A percentile compares a stretch with the other conserved stretches of the same genome.
phyloP scores from a whole-genome alignment of 148 eudicot genomes.

The Nepenthes mirabilis region DNA sequence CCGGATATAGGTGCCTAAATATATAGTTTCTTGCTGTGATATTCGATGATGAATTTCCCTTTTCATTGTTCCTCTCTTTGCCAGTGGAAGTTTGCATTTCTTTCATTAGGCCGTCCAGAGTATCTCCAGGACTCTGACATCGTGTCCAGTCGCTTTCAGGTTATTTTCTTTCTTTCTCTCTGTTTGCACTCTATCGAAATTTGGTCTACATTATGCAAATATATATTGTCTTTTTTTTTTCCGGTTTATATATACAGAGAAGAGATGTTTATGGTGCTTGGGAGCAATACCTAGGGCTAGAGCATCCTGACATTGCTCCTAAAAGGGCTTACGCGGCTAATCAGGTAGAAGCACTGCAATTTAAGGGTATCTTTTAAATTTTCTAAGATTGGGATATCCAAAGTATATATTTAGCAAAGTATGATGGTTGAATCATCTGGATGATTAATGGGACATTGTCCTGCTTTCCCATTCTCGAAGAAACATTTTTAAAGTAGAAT shows the following conservation, averaged over 20 bases:
- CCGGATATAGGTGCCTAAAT: neutral
- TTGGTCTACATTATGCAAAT: neutral
- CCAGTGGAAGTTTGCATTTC: conserved; percentile 96
- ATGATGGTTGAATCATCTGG: neutral
- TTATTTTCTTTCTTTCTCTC: conserved; percentile 4
- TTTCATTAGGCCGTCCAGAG: conserved; percentile 87
- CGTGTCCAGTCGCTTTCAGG: conserved; percentile 90
- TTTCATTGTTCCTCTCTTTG: neutral
- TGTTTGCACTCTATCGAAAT: neutral
- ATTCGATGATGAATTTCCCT: neutral
- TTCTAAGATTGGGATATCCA: neutral
- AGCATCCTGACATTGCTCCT: conserved; percentile 67
- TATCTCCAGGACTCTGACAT: conserved; percentile 73
- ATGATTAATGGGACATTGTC: neutral
- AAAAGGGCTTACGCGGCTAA: conserved; percentile 53
- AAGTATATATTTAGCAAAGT: neutral
- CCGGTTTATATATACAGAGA: conserved; percentile 25
- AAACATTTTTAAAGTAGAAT: neutral
- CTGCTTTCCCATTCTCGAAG: neutral
- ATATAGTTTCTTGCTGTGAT: no score
- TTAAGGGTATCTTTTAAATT: neutral
- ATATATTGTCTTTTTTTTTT: neutral
- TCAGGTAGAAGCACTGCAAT: conserved; percentile 38
- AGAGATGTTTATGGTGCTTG: conserved; percentile 78
- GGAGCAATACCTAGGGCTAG: conserved; percentile 96